These are phyloP conservation scores for Malus sieversii DNA, from an alignment of 306 rosid species.

Conservation along the genomic window DNA sequence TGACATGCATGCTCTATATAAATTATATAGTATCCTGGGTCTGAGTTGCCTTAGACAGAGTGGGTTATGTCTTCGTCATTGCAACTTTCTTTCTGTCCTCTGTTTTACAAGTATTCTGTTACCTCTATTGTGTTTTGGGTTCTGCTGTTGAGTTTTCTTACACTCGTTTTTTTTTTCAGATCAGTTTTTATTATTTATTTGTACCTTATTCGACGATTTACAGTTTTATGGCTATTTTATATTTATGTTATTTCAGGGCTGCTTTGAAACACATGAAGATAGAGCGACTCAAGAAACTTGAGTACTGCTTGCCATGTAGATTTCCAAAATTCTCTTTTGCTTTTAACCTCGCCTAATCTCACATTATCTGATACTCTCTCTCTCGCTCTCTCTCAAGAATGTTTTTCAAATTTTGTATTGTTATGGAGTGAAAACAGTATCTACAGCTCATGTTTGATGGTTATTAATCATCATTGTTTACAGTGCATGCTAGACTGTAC, in stretches of 20 bases:
- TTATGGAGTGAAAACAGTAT: background rate
- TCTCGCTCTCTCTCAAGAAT: background rate
- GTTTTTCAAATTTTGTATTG: background rate
- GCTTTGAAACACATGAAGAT: constrained; percentile 79
- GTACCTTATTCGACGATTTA: background rate
- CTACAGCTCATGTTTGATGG: background rate
- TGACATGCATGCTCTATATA: background rate
- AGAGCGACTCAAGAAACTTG: constrained; percentile 75
- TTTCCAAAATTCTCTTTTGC: constrained; percentile 8
- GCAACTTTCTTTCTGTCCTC: background rate
- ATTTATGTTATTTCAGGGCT: constrained; percentile 37
- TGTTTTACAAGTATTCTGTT: background rate
- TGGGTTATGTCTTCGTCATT: background rate
- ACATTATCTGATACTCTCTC: background rate
- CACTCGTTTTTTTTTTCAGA: background rate
- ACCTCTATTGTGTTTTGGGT: background rate
- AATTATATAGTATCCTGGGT: background rate
- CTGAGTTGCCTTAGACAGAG: too few relatives aligned
- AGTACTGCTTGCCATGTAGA: constrained; percentile 89
- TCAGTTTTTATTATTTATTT: background rate
- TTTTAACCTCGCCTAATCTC: background rate
- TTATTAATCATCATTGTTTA: background rate
- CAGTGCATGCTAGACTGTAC: background rate
- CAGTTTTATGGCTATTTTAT: background rate
- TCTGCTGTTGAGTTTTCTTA: background rate